Evolutionary conservation across 805 yeast genomes (phyloP).

Genomic region (Candida railenensis): DNA sequence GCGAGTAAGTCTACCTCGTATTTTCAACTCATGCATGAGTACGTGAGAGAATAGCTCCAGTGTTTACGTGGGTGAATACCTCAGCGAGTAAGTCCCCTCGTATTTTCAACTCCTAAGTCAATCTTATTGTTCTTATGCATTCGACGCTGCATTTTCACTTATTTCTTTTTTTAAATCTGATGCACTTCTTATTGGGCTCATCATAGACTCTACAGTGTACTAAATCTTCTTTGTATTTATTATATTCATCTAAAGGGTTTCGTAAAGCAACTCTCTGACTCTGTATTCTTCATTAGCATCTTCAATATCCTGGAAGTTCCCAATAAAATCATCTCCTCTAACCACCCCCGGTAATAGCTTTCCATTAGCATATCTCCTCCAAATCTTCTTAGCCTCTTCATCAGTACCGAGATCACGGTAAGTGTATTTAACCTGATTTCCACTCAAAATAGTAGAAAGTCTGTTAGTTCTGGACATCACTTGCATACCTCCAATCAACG

Average conservation of each 20-base stretch:
- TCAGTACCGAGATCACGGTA: constrained; percentile 85
- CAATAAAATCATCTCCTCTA: constrained; percentile 77
- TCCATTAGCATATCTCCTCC: constrained; percentile 76
- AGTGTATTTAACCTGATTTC: constrained; percentile 65
- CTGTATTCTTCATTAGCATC: constrained; percentile 82
- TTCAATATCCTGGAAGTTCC: constrained; percentile 82
- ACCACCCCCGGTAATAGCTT: constrained; percentile 82
- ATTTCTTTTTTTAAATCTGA: too few relatives aligned
- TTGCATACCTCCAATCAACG: constrained; percentile 84
- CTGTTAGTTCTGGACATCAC: constrained; percentile 77
- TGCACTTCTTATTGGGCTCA: too few relatives aligned
- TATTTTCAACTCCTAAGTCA: background rate
- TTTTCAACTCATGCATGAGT: too few relatives aligned
- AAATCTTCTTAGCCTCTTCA: constrained; percentile 76
- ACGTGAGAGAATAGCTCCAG: background rate
- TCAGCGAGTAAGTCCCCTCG: background rate
- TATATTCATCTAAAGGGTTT: constrained; percentile 32
- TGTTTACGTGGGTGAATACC: background rate
- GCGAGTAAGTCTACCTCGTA: too few relatives aligned
- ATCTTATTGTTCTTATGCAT: too few relatives aligned
- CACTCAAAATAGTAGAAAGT: constrained; percentile 69
- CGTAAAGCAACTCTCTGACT: constrained; percentile 62
- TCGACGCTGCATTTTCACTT: too few relatives aligned
- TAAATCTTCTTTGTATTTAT: background rate
- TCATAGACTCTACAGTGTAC: too few relatives aligned